phyloP scores from a whole-genome alignment of 306 rosid species.

The Castanopsis chinensis region DNA sequence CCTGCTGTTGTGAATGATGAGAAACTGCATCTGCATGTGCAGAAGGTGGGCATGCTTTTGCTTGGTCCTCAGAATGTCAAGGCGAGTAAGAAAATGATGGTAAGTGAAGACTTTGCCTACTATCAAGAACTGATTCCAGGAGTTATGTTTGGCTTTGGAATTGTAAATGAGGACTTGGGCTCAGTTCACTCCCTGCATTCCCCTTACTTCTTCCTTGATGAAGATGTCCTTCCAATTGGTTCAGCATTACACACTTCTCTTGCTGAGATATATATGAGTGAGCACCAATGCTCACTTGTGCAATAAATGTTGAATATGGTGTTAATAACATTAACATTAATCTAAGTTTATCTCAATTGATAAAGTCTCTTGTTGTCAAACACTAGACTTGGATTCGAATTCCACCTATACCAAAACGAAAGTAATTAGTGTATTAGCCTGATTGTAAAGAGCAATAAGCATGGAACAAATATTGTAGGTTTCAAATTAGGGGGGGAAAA shows the following conservation, averaged over 20 bases:
- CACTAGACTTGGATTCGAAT: no score
- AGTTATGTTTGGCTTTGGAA: slow-evolving; percentile 45
- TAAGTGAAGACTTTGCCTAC: slow-evolving; percentile 66
- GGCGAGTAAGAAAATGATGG: slow-evolving; percentile 44
- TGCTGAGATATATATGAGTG: slow-evolving; percentile 51
- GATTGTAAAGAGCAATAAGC: no score
- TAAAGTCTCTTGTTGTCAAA: no score
- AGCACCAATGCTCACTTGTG: slow-evolving; percentile 17
- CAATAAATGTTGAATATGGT: slow-evolving; percentile 2
- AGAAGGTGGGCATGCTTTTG: slow-evolving; percentile 54
- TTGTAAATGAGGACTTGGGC: slow-evolving; percentile 63
- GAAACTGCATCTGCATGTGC: slow-evolving; percentile 50
- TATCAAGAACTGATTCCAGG: slow-evolving; percentile 64
- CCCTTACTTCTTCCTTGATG: slow-evolving; percentile 70
- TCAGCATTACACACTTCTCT: slow-evolving; percentile 57
- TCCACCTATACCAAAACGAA: no score
- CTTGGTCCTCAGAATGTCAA: slow-evolving; percentile 57
- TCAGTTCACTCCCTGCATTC: slow-evolving; percentile 66
- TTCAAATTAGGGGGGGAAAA: no score
- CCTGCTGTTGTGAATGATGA: slow-evolving; percentile 52
- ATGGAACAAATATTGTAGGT: no score
- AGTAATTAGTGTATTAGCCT: no score
- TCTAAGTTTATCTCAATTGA: no score
- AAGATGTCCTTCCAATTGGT: slow-evolving; percentile 60
- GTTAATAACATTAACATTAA: background rate